These are phyloP conservation scores for Debaryomyces hansenii DNA, from an alignment of 805 yeast species.

Conservation along the genomic window DNA sequence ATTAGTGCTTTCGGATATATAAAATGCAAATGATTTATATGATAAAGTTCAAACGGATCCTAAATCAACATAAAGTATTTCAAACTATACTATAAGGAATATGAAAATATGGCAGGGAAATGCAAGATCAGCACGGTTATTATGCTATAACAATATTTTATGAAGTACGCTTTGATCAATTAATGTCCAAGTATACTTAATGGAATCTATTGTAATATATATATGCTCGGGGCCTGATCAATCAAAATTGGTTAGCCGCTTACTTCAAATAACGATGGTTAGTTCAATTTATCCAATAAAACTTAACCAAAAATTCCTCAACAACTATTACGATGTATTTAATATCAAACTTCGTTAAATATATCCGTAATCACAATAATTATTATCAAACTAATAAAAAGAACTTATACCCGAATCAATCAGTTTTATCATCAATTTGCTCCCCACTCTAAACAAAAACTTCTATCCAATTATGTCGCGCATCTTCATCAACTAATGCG, in stretches of 20 bases:
- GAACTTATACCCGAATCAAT: background rate
- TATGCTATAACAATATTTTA: too few species aligned
- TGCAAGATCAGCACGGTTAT: too few species aligned
- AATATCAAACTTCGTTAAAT: background rate
- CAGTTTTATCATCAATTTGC: background rate
- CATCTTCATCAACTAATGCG: background rate
- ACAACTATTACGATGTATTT: too few species aligned
- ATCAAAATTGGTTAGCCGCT: background rate
- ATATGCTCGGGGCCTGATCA: background rate
- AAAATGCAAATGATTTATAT: too few species aligned
- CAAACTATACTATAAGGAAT: too few species aligned
- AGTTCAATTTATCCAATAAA: background rate
- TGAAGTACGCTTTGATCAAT: too few species aligned
- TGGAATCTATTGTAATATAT: too few species aligned
- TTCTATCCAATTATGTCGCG: background rate
- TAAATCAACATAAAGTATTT: too few species aligned
- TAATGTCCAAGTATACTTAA: too few species aligned
- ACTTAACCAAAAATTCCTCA: background rate
- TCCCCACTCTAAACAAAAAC: slow-evolving; percentile 1
- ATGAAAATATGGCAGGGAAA: too few species aligned
- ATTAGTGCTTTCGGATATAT: too few species aligned
- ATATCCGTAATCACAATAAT: background rate
- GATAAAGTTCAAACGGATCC: too few species aligned
- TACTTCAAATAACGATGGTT: background rate
- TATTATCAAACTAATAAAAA: background rate